Conservation (phyloP, 1,284 basidiomycete genomes). For the Volvariella surrecta region DNA sequence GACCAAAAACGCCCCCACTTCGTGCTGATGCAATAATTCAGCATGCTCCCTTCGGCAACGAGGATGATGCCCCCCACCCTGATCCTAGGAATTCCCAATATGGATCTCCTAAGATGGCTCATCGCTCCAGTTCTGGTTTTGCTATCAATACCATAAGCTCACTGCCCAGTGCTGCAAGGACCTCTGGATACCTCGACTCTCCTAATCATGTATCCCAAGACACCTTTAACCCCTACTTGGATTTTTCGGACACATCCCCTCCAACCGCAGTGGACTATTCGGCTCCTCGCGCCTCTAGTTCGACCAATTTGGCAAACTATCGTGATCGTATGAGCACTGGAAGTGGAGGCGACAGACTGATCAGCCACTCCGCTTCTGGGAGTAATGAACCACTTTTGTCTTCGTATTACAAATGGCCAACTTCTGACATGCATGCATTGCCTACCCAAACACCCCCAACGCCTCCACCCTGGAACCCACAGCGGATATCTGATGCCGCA, state of each 20-base stretch:
- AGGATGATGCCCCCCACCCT: constrained; percentile 51
- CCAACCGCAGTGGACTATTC: constrained; percentile 19
- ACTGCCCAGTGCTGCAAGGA: constrained; percentile 20
- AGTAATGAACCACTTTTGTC: constrained; percentile 60
- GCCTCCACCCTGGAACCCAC: constrained; percentile 38
- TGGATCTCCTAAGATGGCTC: constrained; percentile 22
- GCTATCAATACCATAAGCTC: constrained; percentile 19
- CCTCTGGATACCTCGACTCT: constrained; percentile 25
- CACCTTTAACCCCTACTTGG: constrained; percentile 48
- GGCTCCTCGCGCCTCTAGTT: constrained; percentile 37
- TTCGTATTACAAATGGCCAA: constrained; percentile 22
- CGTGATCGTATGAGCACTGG: constrained; percentile 30
- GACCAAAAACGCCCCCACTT: constrained; percentile 57
- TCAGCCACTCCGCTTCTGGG: constrained; percentile 37
- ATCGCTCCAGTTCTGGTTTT: constrained; percentile 27
- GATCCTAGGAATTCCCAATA: constrained; percentile 18
- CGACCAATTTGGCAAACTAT: constrained; percentile 29
- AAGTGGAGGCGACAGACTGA: constrained; percentile 18
- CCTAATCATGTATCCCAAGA: constrained; percentile 19
- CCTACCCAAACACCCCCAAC: constrained; percentile 18
- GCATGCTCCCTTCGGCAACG: constrained; percentile 42
- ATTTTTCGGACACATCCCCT: constrained; percentile 24
- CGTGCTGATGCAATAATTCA: constrained; percentile 60
- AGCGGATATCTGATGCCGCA: constrained; percentile 15
- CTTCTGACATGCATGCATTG: constrained; percentile 11